Evolutionary conservation across 2,329 filamentous ascomycete species (phyloP), one percentile per base, ranked within the genome.

Genomic region (Aspergillus eucalypticola): DNA sequence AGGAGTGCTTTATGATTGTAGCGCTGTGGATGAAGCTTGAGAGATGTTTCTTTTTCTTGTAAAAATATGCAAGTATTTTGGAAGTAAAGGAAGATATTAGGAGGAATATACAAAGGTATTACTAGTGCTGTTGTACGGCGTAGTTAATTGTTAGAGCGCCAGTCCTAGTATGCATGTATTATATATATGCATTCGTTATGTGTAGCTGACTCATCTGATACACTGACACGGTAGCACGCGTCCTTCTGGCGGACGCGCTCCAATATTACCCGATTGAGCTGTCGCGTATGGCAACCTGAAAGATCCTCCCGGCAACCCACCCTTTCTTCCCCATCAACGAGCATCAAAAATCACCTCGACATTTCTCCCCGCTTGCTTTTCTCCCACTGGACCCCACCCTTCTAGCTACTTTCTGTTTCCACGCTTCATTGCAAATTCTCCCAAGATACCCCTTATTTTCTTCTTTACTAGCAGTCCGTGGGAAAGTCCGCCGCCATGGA

Each of bases 401-500:
- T 57, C 58, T 42, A 27, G 53, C 13, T 17, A 44, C 39, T 38
- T 38, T 35, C 11, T 35, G n/a, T 52, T 38, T 49, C 8, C 11
- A 19, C 21, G 54, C 48, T 52, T 56, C 55, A 56, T 61, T 56
- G 54, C 57, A 39, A 62, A 44, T 55, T 3, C 17, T 32, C 27
- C 8, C 27, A 5, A 46, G 53, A 55, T 55, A 44, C 53, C 41
- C 53, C 19, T 48, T 23, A 13, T 35, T 13, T 35, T 35, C 4
- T 35, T 35, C 29, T 41, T 44, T 42, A 44, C 15, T 54, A 60
- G 39, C 50, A 56, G 52, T 57, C 58, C 39, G 61, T 60, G 59
- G 52, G 63, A 59, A 57, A 60, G 58, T 59, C 58, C 60, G 54
- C 61, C 65, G 67, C 59, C 60, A 92, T 95, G 90, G 90, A 92